Evolutionary conservation across 2,329 filamentous ascomycete species (phyloP).

Genomic region (Neonectria ditissima): DNA sequence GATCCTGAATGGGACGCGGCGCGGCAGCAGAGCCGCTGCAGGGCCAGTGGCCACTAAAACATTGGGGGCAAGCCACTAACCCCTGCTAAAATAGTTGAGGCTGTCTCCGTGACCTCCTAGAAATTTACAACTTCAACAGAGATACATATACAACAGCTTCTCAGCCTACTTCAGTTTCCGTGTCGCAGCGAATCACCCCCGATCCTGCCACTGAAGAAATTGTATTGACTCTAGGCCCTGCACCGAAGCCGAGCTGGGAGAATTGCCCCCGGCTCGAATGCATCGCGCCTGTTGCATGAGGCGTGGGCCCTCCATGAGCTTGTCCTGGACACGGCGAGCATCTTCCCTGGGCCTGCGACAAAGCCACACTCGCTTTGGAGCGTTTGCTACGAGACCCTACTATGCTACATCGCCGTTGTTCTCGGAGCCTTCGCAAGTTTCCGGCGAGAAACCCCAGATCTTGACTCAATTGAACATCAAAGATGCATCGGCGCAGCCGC

Average conservation of each 20-base stretch:
- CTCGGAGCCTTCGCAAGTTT: neutral
- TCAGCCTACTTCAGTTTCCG: neutral
- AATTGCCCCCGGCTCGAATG: conserved; percentile 42
- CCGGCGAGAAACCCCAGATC: conserved; percentile 25
- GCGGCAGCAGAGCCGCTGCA: conserved; percentile 31
- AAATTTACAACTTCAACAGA: conserved; percentile 1
- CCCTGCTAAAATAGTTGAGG: conserved; percentile 34
- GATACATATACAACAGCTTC: neutral
- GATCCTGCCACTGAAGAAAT: conserved; percentile 27
- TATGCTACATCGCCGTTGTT: conserved; percentile 13
- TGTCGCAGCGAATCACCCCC: conserved; percentile 10
- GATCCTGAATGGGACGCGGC: conserved; percentile 15
- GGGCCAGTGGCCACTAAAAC: conserved; percentile 39
- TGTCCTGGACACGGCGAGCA: conserved; percentile 34
- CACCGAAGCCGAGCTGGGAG: conserved; percentile 38
- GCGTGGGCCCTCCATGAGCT: conserved; percentile 34
- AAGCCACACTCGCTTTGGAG: conserved; percentile 8
- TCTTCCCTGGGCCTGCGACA: conserved; percentile 30
- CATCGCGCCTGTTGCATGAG: conserved; percentile 42
- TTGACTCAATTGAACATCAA: conserved; percentile 35
- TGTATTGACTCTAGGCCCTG: conserved; percentile 37
- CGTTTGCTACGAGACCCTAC: conserved; percentile 29
- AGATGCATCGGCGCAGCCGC: conserved; percentile 18
- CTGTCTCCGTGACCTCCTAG: conserved; percentile 11
- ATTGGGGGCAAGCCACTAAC: conserved; percentile 28